These are phyloP conservation scores for Amanita molliuscula DNA, from an alignment of 768 basidiomycete genomes.

Conservation along the genomic window DNA sequence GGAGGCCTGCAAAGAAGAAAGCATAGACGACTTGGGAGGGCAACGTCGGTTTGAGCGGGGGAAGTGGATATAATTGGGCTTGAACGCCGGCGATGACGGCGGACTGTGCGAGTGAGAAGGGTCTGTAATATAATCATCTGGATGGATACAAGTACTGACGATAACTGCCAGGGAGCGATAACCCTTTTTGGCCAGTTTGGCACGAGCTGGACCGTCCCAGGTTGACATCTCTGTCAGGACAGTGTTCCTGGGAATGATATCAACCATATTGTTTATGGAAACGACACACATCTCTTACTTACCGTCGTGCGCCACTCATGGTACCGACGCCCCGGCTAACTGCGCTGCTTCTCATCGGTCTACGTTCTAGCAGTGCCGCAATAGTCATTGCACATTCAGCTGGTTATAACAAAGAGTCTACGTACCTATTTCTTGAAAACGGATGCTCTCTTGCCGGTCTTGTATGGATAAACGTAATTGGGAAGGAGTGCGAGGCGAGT, in stretches of 20 bases:
- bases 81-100: constrained; percentile 4
- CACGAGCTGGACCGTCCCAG: not conserved
- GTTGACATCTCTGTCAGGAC: not conserved
- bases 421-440: not conserved
- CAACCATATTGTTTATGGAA: not conserved
- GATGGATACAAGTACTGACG: not conserved
- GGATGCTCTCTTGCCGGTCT: too few species aligned
- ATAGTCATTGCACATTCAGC: not conserved
- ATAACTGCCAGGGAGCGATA: not conserved
- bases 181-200: not conserved
- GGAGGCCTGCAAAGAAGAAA: constrained; percentile 4
- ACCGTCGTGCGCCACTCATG: not conserved
- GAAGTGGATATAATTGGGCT: not conserved
- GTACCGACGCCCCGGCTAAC: not conserved
- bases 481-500: too few species aligned
- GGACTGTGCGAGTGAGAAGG: not conserved
- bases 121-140: not conserved
- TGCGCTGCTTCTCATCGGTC: not conserved
- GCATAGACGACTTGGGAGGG: not conserved
- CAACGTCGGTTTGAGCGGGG: not conserved
- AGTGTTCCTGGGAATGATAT: not conserved
- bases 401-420: not conserved
- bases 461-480: too few species aligned
- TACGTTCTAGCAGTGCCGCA: not conserved
- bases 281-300: not conserved